phyloP scores from a whole-genome alignment of 2,329 filamentous ascomycete genomes.

The Ophiostoma himal-ulmi region DNA sequence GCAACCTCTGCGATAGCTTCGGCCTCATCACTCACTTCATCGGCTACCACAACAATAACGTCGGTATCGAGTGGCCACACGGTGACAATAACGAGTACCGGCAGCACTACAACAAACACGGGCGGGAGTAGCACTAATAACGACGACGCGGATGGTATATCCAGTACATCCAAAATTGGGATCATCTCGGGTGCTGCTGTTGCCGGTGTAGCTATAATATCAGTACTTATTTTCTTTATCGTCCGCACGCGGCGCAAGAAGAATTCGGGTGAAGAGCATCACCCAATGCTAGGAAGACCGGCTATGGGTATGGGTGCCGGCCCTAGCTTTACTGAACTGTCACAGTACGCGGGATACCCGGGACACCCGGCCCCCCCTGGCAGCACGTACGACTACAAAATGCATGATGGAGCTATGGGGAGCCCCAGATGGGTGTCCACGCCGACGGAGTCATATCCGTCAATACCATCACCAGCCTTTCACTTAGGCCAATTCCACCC shows the following conservation, averaged over 20 bases:
- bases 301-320: constrained; percentile 1
- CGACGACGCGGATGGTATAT: constrained; percentile 22
- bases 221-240: constrained; percentile 26
- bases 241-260: constrained; percentile 28
- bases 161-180: constrained; percentile 29
- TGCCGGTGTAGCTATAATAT: constrained; percentile 26
- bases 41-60: not conserved
- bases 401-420: not conserved
- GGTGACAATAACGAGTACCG: not conserved
- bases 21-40: not conserved
- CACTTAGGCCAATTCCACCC: not conserved
- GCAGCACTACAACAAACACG: not conserved
- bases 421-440: constrained; percentile 3
- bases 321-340: constrained; percentile 23
- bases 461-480: not conserved
- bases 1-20: not conserved
- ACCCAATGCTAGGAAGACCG: constrained; percentile 29
- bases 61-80: not conserved
- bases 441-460: constrained; percentile 13
- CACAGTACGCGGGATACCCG: constrained; percentile 7
- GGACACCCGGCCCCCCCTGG: not conserved
- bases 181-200: constrained; percentile 29
- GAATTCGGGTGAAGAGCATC: constrained; percentile 29
- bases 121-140: not conserved
- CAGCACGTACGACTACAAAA: constrained; percentile 21